Conservation (phyloP, 306 rosid genomes). For the Dalbergia cochinchinensis region DNA sequence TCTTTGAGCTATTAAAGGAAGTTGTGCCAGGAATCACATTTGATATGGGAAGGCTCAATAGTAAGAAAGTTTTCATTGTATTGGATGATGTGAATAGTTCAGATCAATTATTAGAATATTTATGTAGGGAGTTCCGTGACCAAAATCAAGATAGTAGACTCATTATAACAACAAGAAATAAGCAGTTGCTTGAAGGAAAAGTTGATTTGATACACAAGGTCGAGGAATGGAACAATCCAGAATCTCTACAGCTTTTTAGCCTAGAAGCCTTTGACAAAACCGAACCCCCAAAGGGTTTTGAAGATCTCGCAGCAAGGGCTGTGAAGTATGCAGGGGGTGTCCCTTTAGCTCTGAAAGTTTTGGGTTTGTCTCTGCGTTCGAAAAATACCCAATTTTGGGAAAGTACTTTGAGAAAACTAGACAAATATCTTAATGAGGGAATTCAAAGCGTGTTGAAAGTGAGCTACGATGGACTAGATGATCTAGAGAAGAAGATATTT, state of each 20-base stretch:
- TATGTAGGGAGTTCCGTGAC: not conserved
- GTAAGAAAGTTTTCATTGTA: conserved; percentile 35
- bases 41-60: not conserved
- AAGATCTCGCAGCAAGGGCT: not conserved
- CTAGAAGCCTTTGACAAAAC: conserved; percentile 12
- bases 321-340: conserved; percentile 28
- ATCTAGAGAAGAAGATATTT: conserved; percentile 11
- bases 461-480: conserved; percentile 31
- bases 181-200: conserved; percentile 2
- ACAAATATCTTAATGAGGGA: not conserved
- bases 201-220: conserved; percentile 1
- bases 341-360: conserved; percentile 46
- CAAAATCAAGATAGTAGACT: not conserved
- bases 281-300: not conserved
- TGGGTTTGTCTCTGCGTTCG: conserved; percentile 5
- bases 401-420: conserved; percentile 10
- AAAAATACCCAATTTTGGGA: not conserved
- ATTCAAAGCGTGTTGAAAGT: not conserved
- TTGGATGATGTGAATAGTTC: conserved; percentile 35
- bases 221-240: not conserved
- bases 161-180: conserved; percentile 34
- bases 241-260: conserved; percentile 38
- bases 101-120: not conserved
- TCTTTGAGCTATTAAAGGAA: conserved; percentile 15
- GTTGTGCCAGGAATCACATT: not conserved